Base-by-base conservation (phyloP, 192 early-diverging fungal genomes). In the Coemansia pectinata region DNA sequence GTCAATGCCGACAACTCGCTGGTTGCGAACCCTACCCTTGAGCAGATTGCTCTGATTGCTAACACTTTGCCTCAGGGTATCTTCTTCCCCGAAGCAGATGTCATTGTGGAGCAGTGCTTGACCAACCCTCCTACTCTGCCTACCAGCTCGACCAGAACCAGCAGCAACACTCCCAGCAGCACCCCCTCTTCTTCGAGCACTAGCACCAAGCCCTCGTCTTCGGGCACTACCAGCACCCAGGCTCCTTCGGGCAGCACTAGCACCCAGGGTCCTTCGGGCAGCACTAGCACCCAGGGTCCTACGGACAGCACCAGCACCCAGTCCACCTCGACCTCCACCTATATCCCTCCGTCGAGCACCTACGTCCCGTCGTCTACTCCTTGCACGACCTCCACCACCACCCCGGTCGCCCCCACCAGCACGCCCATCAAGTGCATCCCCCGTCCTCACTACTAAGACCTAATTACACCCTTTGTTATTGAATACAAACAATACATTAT, bases 81-180 rank as follows among this genome's bases (percentile, higher is more conserved):
- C 50, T 81, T 81, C 34, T 62, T 60, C 47, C 78, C 78, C 7
- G 69, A 66, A 42, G 78, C 66, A 2, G 72, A 80, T 33, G 48
- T 38, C 17, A 69, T 80, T 62, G 73, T 74, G 9, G 5, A 41
- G 2, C 17, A 66, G 40, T 80, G 78, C 63, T 62, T 80, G 58
- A 62, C 73, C 19, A 65, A 61, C 23, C 45, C 52, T 23, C n/a
- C 60, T 44, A 61, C 31, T 29, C 47, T 25, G 39, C 25, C 63
- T 12, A 15, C 63, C 9, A 6, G 14, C 5, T 50, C 45, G 29
- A 34, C 63, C 29, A 57, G 23, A 6, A 27, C 50, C 23, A 21
- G n/a, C 21, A 27, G 9, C 50, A 27, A 5, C 21, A 27, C 52
- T 9, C 7, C 50, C 33, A 48, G n/a, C 21, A 52, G 19, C 48